A percentile compares a stretch with the other conserved stretches of the same genome.
These are phyloP conservation scores for Thraustotheca clavata DNA, from an alignment of 352 stramenopile genomes.

Conservation along the genomic window DNA sequence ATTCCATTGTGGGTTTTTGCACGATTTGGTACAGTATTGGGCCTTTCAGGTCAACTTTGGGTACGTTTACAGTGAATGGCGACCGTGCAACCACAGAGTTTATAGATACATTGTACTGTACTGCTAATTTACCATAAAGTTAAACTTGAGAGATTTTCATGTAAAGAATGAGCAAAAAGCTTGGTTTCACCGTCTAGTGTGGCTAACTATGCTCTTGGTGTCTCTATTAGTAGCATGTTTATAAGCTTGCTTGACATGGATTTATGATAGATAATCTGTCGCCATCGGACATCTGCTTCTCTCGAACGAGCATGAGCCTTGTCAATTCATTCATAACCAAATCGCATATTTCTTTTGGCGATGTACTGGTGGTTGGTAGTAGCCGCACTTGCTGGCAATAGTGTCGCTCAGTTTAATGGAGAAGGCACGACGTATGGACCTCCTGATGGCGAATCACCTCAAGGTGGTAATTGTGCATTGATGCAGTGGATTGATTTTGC, in stretches of 20 bases:
- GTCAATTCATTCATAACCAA: background rate
- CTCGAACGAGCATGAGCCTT: background rate
- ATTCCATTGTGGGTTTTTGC: too few relatives aligned
- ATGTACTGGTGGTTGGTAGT: background rate
- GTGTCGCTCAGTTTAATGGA: conserved; percentile 26
- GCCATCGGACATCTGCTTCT: background rate
- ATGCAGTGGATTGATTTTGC: conserved; percentile 30
- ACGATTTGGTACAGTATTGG: too few relatives aligned
- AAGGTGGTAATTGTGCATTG: conserved; percentile 41
- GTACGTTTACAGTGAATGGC: too few relatives aligned
- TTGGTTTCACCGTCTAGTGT: too few relatives aligned
- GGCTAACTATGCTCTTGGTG: too few relatives aligned
- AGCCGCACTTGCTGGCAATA: background rate
- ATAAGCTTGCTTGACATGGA: background rate
- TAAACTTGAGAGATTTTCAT: too few relatives aligned
- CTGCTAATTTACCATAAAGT: too few relatives aligned
- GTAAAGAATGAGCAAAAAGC: too few relatives aligned
- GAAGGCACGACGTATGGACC: conserved; percentile 37
- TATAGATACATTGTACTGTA: too few relatives aligned
- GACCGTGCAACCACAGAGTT: too few relatives aligned
- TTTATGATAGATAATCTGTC: background rate
- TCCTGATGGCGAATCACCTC: conserved; percentile 21
- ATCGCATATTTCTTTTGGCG: background rate
- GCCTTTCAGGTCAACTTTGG: too few relatives aligned
- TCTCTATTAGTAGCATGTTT: background rate